A percentile compares a stretch with the other conserved stretches of the same genome.
phyloP scores from a whole-genome alignment of 768 basidiomycete species.

The Chalciporus pseudorubinellus region DNA sequence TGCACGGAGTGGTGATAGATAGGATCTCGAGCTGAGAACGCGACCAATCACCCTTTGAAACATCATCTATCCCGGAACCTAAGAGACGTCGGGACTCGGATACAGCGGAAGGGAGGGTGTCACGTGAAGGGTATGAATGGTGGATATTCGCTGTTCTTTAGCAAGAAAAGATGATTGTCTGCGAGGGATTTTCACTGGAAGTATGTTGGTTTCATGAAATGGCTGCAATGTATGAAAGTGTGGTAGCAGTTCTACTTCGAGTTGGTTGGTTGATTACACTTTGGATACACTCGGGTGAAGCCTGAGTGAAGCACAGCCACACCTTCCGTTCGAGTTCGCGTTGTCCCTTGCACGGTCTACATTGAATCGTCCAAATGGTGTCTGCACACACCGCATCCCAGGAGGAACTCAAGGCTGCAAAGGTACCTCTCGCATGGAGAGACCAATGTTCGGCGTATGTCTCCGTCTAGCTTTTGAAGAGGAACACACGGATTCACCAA shows the following conservation, averaged over 20 bases:
- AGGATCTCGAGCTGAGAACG: conserved; percentile 10
- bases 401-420: conserved; percentile 70
- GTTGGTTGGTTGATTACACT: not conserved
- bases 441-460: conserved; percentile 91
- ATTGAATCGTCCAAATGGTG: conserved; percentile 45
- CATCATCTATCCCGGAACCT: conserved; percentile 1
- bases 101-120: not conserved
- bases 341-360: not conserved
- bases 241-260: not conserved
- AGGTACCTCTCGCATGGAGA: conserved; percentile 79
- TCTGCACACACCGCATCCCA: conserved; percentile 81
- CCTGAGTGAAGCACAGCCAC: conserved; percentile 23
- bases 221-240: not conserved
- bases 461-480: not conserved
- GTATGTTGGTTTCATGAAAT: not conserved
- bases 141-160: too few relatives aligned
- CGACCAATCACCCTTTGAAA: conserved; percentile 5
- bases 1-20: conserved; percentile 9
- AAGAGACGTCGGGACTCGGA: conserved; percentile 9
- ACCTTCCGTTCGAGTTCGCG: not conserved
- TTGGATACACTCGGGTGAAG: not conserved
- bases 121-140: not conserved
- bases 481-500: conserved; percentile 2
- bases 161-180: not conserved
- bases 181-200: not conserved